These are phyloP conservation scores for Geum urbanum DNA, from an alignment of 306 rosid genomes.

Conservation along the genomic window DNA sequence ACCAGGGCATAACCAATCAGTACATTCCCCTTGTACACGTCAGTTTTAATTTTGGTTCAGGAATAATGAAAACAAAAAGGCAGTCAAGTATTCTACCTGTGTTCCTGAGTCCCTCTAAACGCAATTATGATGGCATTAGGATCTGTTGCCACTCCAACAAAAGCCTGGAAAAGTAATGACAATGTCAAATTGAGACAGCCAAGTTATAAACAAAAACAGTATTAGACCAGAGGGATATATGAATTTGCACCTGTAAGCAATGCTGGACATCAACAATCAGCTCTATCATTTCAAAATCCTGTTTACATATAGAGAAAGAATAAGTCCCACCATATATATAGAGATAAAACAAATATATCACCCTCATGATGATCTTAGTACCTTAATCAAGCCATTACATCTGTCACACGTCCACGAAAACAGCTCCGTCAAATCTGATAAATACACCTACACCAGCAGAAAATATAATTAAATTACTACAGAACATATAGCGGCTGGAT, in stretches of 20 bases:
- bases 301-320: constrained; percentile 36
- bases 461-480: constrained; percentile 21
- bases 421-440: constrained; percentile 78
- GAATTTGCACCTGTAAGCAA: constrained; percentile 78
- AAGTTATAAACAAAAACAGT: not conserved
- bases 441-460: constrained; percentile 65
- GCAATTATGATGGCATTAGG: constrained; percentile 80
- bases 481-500: not conserved
- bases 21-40: not conserved
- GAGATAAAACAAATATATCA: not conserved
- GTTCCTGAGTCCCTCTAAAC: constrained; percentile 93
- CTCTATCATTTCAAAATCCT: constrained; percentile 95
- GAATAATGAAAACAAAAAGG: constrained; percentile 3
- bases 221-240: constrained; percentile 12
- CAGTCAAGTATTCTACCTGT: constrained; percentile 48
- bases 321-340: constrained; percentile 19
- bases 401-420: constrained; percentile 88
- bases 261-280: constrained; percentile 86
- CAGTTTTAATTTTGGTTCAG: constrained; percentile 9
- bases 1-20: not conserved
- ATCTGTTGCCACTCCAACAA: constrained; percentile 80
- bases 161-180: constrained; percentile 47
- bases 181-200: constrained; percentile 23
- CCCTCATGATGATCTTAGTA: constrained; percentile 33
- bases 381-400: constrained; percentile 77